Evolutionary conservation across 2,329 filamentous ascomycete species (phyloP).

Genomic region (Diaporthe sp.): DNA sequence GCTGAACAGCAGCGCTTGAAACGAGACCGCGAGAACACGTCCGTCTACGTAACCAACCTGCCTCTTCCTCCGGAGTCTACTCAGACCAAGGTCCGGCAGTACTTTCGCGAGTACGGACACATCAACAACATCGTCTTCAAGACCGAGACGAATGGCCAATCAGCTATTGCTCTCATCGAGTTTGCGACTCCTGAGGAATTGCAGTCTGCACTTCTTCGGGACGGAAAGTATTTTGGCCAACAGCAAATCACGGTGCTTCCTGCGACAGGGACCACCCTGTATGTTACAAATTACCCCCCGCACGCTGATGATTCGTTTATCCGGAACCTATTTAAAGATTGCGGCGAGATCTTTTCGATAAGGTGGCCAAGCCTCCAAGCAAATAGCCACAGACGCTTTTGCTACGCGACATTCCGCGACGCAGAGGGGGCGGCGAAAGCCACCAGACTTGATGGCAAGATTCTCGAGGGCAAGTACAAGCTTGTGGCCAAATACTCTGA

Average conservation of each 20-base stretch:
- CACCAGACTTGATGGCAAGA: conserved; percentile 77
- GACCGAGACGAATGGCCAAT: conserved; percentile 69
- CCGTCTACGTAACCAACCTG: conserved; percentile 83
- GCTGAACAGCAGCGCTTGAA: conserved; percentile 62
- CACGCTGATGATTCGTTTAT: conserved; percentile 79
- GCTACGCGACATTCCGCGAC: conserved; percentile 90
- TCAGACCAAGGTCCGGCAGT: conserved; percentile 83
- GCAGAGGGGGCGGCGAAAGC: conserved; percentile 77
- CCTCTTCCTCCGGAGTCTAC: conserved; percentile 80
- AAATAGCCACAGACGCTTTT: conserved; percentile 91
- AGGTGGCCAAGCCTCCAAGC: conserved; percentile 93
- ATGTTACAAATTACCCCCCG: conserved; percentile 90
- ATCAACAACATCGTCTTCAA: conserved; percentile 83
- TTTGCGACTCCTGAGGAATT: conserved; percentile 87
- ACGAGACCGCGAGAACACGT: conserved; percentile 91
- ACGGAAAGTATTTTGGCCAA: conserved; percentile 83
- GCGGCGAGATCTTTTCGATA: conserved; percentile 86
- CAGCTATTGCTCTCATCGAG: conserved; percentile 83
- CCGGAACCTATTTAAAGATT: conserved; percentile 76
- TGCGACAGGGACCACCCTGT: conserved; percentile 85
- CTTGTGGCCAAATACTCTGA: conserved; percentile 88
- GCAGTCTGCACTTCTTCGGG: conserved; percentile 81
- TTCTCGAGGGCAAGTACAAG: conserved; percentile 76
- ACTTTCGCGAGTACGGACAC: conserved; percentile 90
- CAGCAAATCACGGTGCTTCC: conserved; percentile 79